A percentile compares a stretch with the other conserved stretches of the same genome.
phyloP scores from a whole-genome alignment of 2,329 filamentous ascomycete genomes.

The Penicillium sclerotigenum region DNA sequence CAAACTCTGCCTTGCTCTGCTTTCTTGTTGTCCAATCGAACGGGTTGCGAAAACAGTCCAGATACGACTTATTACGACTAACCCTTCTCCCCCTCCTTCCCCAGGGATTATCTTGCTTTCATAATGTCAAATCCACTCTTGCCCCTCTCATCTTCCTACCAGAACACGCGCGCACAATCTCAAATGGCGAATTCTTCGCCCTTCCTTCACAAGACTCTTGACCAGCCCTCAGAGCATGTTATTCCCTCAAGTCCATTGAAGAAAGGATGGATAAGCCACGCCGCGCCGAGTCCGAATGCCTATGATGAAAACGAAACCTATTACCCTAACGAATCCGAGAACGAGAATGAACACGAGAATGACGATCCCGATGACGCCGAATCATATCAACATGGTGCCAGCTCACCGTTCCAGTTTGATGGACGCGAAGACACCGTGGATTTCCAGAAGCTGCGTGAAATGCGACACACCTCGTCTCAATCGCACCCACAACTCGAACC shows the following conservation, averaged over 20 bases:
- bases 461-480: slow-evolving; percentile 12
- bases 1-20: slow-evolving; percentile 4
- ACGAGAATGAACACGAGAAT: slow-evolving; percentile 11
- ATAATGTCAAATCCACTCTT: slow-evolving; percentile 42
- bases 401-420: slow-evolving; percentile 39
- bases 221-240: slow-evolving; percentile 23
- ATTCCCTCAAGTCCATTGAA: slow-evolving; percentile 29
- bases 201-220: slow-evolving; percentile 21
- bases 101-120: background rate
- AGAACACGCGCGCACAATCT: slow-evolving; percentile 40
- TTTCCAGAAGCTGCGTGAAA: slow-evolving; percentile 24
- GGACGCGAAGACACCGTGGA: slow-evolving; percentile 36
- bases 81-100: background rate
- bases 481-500: slow-evolving; percentile 8
- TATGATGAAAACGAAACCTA: slow-evolving; percentile 17
- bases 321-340: slow-evolving; percentile 4
- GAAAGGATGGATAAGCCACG: slow-evolving; percentile 15
- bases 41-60: slow-evolving; percentile 1
- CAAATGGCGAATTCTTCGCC: slow-evolving; percentile 23
- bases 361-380: slow-evolving; percentile 23
- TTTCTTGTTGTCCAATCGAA: background rate
- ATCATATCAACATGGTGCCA: slow-evolving; percentile 26
- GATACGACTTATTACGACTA: background rate
- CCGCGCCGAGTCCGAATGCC: slow-evolving; percentile 10
- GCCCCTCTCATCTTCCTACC: slow-evolving; percentile 41